Base-by-base conservation (phyloP, 495 filamentous ascomycete genomes). In the Thermothielavioides terrestris region DNA sequence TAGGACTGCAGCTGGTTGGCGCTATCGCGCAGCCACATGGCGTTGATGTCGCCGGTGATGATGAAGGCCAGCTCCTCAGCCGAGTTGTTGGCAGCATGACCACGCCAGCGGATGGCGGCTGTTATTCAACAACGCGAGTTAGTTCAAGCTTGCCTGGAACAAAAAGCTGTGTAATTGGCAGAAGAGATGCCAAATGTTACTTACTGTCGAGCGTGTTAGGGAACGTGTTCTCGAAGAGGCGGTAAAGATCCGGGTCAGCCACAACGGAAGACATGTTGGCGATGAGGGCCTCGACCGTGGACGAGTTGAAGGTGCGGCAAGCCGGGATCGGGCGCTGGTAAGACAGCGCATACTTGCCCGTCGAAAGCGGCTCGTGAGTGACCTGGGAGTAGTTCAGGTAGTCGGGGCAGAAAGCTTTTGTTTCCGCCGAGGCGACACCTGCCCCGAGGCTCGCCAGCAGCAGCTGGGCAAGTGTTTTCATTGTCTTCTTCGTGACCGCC, bases 181-280 rank as follows among this genome's bases (percentile, higher is more conserved):
- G n/a, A n/a, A n/a, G n/a, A n/a, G n/a, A n/a, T n/a, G n/a, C n/a
- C n/a, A n/a, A n/a, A n/a, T n/a, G n/a, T n/a, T n/a, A n/a, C n/a
- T n/a, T n/a, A n/a, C n/a, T 86, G 55, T 85, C 82, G 41, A 86
- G 65, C 1, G 81, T 83, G 63, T 83, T 84, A 0, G 83, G 81
- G 52, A 75, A 85, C 3, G 73, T 62, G 55, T 86, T 85, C 50
- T 76, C 58, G 59, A 85, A 86, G 17, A 86, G 69, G 6, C 79
- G 77, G 60, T 68, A 75, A 8, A 85, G 71, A 62, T 86, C 83
- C 4, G 82, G 81, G 58, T 85, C 80, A 20, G 67, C 62, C 52
- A 85, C 81, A 38, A 66, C 54, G 7, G 51, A 45, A 18, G 72
- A 50, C 63, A 80, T 68, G 21, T 72, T 66, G 37, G 59, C 48